phyloP scores from a whole-genome alignment of 2,329 filamentous ascomycete species.

The Akanthomyces muscarius region DNA sequence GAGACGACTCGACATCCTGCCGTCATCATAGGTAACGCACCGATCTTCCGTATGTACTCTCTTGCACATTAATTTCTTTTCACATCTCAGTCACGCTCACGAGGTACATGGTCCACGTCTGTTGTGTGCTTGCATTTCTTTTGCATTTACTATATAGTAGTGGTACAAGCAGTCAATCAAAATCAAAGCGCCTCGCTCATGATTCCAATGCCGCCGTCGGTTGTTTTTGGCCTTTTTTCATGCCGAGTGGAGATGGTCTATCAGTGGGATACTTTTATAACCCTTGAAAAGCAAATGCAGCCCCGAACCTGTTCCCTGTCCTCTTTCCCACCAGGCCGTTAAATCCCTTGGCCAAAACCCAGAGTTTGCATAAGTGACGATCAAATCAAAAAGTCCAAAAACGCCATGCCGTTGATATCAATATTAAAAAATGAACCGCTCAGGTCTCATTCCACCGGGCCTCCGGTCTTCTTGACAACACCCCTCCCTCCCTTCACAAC shows the following conservation, averaged over 20 bases:
- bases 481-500: slow-evolving; percentile 7
- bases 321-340: background rate
- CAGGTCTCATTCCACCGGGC: slow-evolving; percentile 8
- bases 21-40: background rate
- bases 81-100: background rate
- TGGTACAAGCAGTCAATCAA: slow-evolving; percentile 17
- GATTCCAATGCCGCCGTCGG: slow-evolving; percentile 14
- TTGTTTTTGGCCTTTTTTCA: slow-evolving; percentile 28
- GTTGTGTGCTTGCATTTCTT: slow-evolving; percentile 1
- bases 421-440: slow-evolving; percentile 13
- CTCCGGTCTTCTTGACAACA: slow-evolving; percentile 17
- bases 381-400: slow-evolving; percentile 14
- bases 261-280: slow-evolving; percentile 22
- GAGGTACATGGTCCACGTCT: background rate
- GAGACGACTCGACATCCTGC: background rate
- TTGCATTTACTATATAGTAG: slow-evolving; percentile 15
- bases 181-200: slow-evolving; percentile 16
- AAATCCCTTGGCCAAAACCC: slow-evolving; percentile 1
- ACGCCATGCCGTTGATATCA: slow-evolving; percentile 18
- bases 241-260: slow-evolving; percentile 52
- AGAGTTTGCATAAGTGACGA: slow-evolving; percentile 15
- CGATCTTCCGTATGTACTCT: no score
- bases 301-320: background rate
- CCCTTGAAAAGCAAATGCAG: background rate
- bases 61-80: background rate